phyloP scores from a whole-genome alignment of 805 yeast species.

The Sugiyamaella mastotermitis region DNA sequence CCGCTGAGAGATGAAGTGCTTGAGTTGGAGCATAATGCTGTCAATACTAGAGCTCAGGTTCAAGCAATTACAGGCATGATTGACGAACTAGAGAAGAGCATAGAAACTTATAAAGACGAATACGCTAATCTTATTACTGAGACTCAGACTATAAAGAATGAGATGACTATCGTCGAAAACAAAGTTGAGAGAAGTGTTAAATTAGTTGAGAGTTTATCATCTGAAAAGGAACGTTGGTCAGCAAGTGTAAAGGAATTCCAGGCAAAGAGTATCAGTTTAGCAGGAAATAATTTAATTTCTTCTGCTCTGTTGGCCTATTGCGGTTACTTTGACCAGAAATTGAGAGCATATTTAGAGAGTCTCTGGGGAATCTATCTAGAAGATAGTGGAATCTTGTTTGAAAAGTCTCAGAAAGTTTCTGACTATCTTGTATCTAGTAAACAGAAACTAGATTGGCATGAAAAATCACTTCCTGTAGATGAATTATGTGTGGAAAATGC shows the following conservation, averaged over 20 bases:
- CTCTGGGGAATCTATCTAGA: conserved; percentile 36
- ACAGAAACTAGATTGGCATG: conserved; percentile 46
- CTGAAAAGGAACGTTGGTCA: conserved; percentile 75
- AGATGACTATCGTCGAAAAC: conserved; percentile 54
- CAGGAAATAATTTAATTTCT: conserved; percentile 61
- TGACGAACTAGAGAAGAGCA: conserved; percentile 59
- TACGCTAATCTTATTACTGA: conserved; percentile 76
- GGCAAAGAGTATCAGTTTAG: conserved; percentile 37
- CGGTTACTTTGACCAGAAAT: conserved; percentile 51
- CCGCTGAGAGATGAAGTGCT: conserved; percentile 68
- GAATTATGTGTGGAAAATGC: conserved; percentile 60
- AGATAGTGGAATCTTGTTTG: conserved; percentile 35
- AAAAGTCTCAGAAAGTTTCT: conserved; percentile 13
- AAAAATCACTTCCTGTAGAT: conserved; percentile 50
- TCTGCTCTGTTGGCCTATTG: conserved; percentile 58
- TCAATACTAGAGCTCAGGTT: conserved; percentile 59
- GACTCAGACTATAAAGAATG: conserved; percentile 65
- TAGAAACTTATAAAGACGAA: conserved; percentile 57
- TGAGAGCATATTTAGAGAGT: conserved; percentile 34
- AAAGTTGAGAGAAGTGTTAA: conserved; percentile 58
- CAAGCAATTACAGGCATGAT: conserved; percentile 80
- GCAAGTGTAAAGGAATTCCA: conserved; percentile 47
- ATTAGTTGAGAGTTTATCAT: conserved; percentile 56
- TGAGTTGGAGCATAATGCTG: conserved; percentile 52
- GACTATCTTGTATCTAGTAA: conserved; percentile 35